A percentile compares a stretch with the other conserved stretches of the same genome.
Evolutionary conservation across 495 filamentous ascomycete species (phyloP).

Genomic region (Mycothermus thermophilus): DNA sequence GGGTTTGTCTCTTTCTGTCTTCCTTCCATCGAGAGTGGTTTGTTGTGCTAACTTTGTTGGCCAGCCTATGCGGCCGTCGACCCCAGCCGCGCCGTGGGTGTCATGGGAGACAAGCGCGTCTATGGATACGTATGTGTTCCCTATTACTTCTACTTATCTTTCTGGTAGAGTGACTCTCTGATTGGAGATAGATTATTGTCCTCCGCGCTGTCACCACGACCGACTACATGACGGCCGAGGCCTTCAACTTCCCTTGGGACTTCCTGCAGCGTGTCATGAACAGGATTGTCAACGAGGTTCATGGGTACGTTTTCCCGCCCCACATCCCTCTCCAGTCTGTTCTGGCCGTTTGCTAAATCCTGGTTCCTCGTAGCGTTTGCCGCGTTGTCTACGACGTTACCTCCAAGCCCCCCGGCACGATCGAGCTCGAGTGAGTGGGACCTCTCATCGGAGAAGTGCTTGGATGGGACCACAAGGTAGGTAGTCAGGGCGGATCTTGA

Average conservation of each 20-base stretch:
- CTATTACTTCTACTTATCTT: not conserved
- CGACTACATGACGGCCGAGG: constrained; percentile 64
- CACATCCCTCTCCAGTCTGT: constrained; percentile 6
- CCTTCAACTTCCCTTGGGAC: constrained; percentile 50
- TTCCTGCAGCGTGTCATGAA: constrained; percentile 57
- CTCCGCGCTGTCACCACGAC: constrained; percentile 63
- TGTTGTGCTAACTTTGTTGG: not conserved
- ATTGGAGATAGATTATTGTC: constrained; percentile 12
- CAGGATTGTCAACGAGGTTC: constrained; percentile 74
- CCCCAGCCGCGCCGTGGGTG: constrained; percentile 54
- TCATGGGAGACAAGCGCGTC: constrained; percentile 39
- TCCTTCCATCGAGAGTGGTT: not conserved
- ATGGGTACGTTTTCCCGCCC: constrained; percentile 39
- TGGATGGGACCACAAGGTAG: too few species aligned
- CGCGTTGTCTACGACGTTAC: constrained; percentile 46
- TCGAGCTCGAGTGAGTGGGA: constrained; percentile 12
- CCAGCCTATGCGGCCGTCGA: constrained; percentile 66
- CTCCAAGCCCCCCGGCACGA: constrained; percentile 59
- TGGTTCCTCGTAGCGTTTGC: constrained; percentile 6
- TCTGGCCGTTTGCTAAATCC: not conserved
- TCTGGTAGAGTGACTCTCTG: not conserved
- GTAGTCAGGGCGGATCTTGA: too few species aligned
- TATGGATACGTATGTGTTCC: constrained; percentile 22
- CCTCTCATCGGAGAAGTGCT: too few species aligned
- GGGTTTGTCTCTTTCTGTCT: not conserved